A percentile compares a stretch with the other conserved stretches of the same genome.
Conservation (phyloP, 2,329 filamentous ascomycete species). For the Hypoxylon sp. region DNA sequence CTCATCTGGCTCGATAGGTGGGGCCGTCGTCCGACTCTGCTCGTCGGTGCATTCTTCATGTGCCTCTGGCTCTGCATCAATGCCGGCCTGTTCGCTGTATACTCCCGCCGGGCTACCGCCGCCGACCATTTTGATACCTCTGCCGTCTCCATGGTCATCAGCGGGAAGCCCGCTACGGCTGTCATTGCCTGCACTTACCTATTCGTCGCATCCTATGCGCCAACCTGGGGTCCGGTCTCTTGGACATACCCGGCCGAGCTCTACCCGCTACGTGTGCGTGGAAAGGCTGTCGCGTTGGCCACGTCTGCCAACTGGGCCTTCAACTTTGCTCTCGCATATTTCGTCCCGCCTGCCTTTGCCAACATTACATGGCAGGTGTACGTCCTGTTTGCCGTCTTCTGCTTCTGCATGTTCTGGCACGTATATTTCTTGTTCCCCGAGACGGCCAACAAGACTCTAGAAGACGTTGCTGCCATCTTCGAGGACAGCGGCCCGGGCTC, state of each 20-base stretch:
- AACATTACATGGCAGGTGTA: conserved; percentile 65
- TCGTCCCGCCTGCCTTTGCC: conserved; percentile 59
- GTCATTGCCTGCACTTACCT: conserved; percentile 75
- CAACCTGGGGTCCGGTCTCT: conserved; percentile 57
- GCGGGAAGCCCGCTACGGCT: conserved; percentile 63
- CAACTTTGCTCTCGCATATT: conserved; percentile 63
- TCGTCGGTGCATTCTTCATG: conserved; percentile 76
- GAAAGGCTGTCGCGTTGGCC: conserved; percentile 65
- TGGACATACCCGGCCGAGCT: conserved; percentile 63
- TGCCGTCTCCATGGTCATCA: conserved; percentile 61
- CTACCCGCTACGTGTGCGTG: conserved; percentile 60
- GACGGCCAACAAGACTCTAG: conserved; percentile 66
- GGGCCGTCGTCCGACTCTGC: conserved; percentile 76
- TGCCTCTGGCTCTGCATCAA: conserved; percentile 61
- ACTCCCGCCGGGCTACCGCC: conserved; percentile 52
- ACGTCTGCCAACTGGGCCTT: conserved; percentile 65
- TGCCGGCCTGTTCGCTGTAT: conserved; percentile 59
- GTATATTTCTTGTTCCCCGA: conserved; percentile 68
- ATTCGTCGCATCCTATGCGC: conserved; percentile 66
- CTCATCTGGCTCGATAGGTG: conserved; percentile 80
- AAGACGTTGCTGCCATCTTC: conserved; percentile 65
- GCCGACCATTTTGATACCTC: conserved; percentile 53
- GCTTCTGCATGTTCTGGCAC: conserved; percentile 62
- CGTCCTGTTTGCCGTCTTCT: conserved; percentile 65
- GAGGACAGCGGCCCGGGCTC: conserved; percentile 54